A percentile compares a stretch with the other conserved stretches of the same genome.
phyloP scores from a whole-genome alignment of 148 eudicot genomes.

The Vaccinium vitisidaea region DNA sequence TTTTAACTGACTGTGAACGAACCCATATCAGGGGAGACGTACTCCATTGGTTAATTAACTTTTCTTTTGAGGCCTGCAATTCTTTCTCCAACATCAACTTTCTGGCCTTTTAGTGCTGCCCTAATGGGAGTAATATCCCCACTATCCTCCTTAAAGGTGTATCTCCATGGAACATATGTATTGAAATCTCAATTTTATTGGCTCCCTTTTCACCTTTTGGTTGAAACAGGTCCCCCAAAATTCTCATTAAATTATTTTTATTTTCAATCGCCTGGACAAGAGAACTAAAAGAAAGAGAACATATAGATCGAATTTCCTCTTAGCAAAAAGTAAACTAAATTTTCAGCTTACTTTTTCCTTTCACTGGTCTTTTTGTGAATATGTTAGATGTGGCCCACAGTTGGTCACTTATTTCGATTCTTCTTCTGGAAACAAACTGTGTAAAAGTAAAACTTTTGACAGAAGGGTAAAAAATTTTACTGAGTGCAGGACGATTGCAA shows the following conservation, averaged over 20 bases:
- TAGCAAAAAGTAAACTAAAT: background rate
- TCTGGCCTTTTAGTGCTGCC: background rate
- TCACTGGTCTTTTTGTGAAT: background rate
- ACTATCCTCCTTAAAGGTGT: conserved; percentile 10
- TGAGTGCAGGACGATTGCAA: too few relatives aligned
- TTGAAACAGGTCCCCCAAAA: background rate
- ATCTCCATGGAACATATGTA: background rate
- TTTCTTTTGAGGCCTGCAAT: background rate
- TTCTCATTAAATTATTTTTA: too few relatives aligned
- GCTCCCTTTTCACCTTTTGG: background rate
- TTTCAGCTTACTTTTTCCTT: background rate
- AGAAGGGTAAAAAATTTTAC: background rate
- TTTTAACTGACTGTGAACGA: background rate
- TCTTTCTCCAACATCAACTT: conserved; percentile 11
- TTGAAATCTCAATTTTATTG: conserved; percentile 1
- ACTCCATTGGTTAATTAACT: background rate
- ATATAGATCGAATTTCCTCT: too few relatives aligned
- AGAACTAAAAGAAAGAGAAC: too few relatives aligned
- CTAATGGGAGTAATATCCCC: conserved; percentile 9
- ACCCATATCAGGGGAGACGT: background rate
- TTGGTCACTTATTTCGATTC: background rate
- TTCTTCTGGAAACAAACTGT: background rate
- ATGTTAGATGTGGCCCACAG: background rate
- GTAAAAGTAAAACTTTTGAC: background rate
- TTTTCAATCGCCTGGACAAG: too few relatives aligned